Evolutionary conservation across 495 filamentous ascomycete genomes (phyloP).

Genomic region (Talaromyces liani): DNA sequence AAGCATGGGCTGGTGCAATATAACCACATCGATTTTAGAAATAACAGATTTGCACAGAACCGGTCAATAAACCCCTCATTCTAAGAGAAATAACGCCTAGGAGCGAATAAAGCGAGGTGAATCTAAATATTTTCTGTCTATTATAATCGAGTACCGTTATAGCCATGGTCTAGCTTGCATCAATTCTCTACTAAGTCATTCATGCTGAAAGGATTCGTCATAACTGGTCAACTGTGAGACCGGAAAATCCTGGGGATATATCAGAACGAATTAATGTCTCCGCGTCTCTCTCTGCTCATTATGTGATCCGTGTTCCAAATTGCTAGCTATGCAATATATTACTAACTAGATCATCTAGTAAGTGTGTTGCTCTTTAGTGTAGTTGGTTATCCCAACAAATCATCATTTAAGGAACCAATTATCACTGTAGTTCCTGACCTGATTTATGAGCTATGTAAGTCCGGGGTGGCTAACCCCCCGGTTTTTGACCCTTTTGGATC

Average conservation of each 20-base stretch:
- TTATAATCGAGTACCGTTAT: no score
- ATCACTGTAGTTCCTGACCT: no score
- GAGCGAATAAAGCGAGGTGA: no score
- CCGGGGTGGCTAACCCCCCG: no score
- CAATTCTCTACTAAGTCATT: neutral
- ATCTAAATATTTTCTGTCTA: no score
- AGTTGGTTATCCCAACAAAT: neutral
- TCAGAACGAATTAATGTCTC: neutral
- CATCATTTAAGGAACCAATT: neutral
- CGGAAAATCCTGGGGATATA: neutral
- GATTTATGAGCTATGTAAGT: no score
- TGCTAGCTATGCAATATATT: no score
- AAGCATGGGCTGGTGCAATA: neutral
- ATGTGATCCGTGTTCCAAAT: neutral
- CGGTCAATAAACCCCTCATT: neutral
- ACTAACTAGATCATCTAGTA: no score
- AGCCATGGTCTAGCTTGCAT: neutral
- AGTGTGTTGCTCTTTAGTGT: no score
- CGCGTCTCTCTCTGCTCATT: neutral
- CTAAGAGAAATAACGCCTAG: neutral
- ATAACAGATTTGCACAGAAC: neutral
- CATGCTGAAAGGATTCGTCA: neutral
- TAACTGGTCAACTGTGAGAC: neutral
- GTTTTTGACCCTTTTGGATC: no score
- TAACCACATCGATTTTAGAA: neutral